Percentiles rank a stretch among this genome's conserved stretches.
Evolutionary conservation across 331 rosid genomes (phyloP).

Genomic region (Quercus tomentella): DNA sequence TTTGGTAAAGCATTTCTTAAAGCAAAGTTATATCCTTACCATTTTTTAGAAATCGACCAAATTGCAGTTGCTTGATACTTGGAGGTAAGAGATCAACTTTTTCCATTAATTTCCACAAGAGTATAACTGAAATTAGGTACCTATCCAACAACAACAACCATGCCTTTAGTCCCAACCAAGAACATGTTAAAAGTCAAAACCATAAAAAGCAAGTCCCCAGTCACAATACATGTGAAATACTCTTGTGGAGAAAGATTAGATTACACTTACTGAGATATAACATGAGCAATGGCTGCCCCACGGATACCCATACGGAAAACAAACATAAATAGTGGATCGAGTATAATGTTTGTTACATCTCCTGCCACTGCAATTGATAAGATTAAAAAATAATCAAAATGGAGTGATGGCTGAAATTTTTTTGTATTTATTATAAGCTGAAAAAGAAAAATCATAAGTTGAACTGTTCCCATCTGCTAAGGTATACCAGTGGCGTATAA

Average conservation of each 20-base stretch:
- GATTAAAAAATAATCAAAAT: constrained; percentile 19
- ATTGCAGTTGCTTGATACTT: constrained; percentile 56
- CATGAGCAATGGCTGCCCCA: constrained; percentile 90
- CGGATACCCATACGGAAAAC: constrained; percentile 55
- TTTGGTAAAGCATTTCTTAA: neutral
- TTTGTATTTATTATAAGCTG: neutral
- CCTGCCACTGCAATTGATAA: constrained; percentile 56
- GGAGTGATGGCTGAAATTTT: neutral
- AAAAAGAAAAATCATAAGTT: neutral
- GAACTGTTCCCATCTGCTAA: neutral
- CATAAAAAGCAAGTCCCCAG: neutral
- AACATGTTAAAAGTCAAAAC: constrained; percentile 3
- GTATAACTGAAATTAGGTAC: constrained; percentile 68
- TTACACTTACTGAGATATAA: constrained; percentile 74
- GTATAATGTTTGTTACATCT: constrained; percentile 69
- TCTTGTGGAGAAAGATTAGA: neutral
- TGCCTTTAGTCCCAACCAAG: neutral
- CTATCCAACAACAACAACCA: constrained; percentile 19
- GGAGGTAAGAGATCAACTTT: constrained; percentile 72
- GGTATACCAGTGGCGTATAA: constrained; percentile 74
- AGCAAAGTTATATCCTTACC: constrained; percentile 30
- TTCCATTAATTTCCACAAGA: constrained; percentile 54
- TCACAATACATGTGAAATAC: neutral
- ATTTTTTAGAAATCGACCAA: constrained; percentile 61
- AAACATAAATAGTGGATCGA: constrained; percentile 70